Evolutionary conservation across 1,139 yeast genomes (phyloP).

Genomic region (Suhomyces bokatorum): DNA sequence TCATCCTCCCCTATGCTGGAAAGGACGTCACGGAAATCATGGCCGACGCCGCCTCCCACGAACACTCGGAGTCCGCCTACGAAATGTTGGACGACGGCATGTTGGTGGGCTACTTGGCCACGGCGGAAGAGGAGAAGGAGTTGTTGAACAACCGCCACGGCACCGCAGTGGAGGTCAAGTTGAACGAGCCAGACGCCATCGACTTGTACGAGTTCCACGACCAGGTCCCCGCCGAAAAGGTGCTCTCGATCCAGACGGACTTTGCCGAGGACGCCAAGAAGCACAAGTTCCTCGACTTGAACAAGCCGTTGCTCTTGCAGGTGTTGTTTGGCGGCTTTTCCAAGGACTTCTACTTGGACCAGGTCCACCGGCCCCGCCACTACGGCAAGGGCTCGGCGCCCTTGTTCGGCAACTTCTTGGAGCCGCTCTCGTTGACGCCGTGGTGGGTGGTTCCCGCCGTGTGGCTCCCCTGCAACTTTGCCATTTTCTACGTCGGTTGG

Average conservation of each 20-base stretch:
- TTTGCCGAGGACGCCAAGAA: slow-evolving; percentile 64
- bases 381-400: slow-evolving; percentile 84
- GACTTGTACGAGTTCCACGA: slow-evolving; percentile 53
- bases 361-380: slow-evolving; percentile 96
- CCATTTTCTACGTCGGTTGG: slow-evolving; percentile 44
- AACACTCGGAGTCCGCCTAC: slow-evolving; percentile 83
- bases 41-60: slow-evolving; percentile 68
- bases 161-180: slow-evolving; percentile 45
- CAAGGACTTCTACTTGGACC: slow-evolving; percentile 89
- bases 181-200: slow-evolving; percentile 18
- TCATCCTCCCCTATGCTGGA: slow-evolving; percentile 77
- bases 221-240: slow-evolving; percentile 68
- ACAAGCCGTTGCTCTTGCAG: slow-evolving; percentile 77
- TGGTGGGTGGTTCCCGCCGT: slow-evolving; percentile 77
- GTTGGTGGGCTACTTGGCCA: slow-evolving; percentile 50
- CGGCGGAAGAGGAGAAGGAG: slow-evolving; percentile 45
- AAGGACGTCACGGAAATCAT: slow-evolving; percentile 77
- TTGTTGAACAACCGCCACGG: slow-evolving; percentile 42
- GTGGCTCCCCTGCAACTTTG: slow-evolving; percentile 83
- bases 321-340: slow-evolving; percentile 71
- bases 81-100: slow-evolving; percentile 81
- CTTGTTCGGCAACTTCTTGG: slow-evolving; percentile 49
- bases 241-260: slow-evolving; percentile 77
- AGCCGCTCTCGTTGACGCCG: slow-evolving; percentile 49
- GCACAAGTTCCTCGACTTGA: slow-evolving; percentile 84